Evolutionary conservation across 2,329 filamentous ascomycete genomes (phyloP).

Genomic region (Stagonosporopsis chrysanthemi): DNA sequence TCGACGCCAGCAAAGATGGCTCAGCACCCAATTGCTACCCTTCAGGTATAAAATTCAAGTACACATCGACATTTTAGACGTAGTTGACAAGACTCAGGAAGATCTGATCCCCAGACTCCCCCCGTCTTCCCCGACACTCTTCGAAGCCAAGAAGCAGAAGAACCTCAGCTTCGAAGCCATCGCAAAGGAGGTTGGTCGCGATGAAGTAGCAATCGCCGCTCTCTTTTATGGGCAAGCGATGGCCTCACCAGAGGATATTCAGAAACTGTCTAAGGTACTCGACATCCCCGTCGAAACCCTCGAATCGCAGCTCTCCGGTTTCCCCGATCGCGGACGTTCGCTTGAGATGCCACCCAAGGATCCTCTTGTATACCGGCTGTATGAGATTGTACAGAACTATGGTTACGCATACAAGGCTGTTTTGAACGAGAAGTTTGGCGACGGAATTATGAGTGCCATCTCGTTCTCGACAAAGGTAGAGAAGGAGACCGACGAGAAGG

Average conservation of each 20-base stretch:
- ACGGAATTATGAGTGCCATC: slow-evolving; percentile 96
- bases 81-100: slow-evolving; percentile 55
- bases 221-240: slow-evolving; percentile 89
- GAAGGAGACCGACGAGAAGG: slow-evolving; percentile 88
- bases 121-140: slow-evolving; percentile 73
- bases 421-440: slow-evolving; percentile 83
- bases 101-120: slow-evolving; percentile 75
- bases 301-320: slow-evolving; percentile 70
- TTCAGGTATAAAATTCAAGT: slow-evolving; percentile 39
- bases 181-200: slow-evolving; percentile 74
- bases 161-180: slow-evolving; percentile 82
- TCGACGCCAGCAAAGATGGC: slow-evolving; percentile 42
- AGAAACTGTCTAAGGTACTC: slow-evolving; percentile 71
- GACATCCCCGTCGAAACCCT: slow-evolving; percentile 66
- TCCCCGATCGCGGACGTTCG: slow-evolving; percentile 80
- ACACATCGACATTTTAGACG: background rate
- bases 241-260: slow-evolving; percentile 73
- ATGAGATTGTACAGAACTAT: slow-evolving; percentile 96
- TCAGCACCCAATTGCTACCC: slow-evolving; percentile 49
- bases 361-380: slow-evolving; percentile 87
- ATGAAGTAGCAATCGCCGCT: slow-evolving; percentile 84
- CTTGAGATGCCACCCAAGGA: slow-evolving; percentile 86
- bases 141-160: slow-evolving; percentile 79
- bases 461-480: slow-evolving; percentile 89
- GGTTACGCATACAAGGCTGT: slow-evolving; percentile 96